phyloP scores from a whole-genome alignment of 2,329 filamentous ascomycete species.

The Aureobasidium mangrovei region DNA sequence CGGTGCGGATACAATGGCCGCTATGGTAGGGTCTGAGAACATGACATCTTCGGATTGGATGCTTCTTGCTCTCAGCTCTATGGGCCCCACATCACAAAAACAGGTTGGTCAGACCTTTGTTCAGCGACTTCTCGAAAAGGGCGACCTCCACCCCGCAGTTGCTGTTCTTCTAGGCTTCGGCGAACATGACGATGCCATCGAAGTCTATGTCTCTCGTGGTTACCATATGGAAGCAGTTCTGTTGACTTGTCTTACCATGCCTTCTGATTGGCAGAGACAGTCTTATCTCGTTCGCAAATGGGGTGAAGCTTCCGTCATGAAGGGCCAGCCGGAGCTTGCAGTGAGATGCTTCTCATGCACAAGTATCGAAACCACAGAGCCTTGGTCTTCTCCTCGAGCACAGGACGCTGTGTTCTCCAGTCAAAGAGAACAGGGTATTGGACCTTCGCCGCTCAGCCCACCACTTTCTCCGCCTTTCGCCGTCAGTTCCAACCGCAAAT shows the following conservation, averaged over 20 bases:
- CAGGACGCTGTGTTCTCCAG: constrained; percentile 50
- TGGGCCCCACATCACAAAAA: constrained; percentile 68
- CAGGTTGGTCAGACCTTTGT: constrained; percentile 87
- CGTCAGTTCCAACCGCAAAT: constrained; percentile 41
- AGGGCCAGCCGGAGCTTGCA: constrained; percentile 80
- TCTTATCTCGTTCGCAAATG: constrained; percentile 83
- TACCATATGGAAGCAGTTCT: constrained; percentile 89
- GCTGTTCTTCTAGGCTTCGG: constrained; percentile 89
- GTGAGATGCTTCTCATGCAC: constrained; percentile 92
- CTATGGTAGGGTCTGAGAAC: constrained; percentile 66
- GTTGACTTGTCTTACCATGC: constrained; percentile 73
- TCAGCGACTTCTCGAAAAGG: constrained; percentile 78
- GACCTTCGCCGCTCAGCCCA: constrained; percentile 47
- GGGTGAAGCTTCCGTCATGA: constrained; percentile 84
- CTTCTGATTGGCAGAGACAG: constrained; percentile 83
- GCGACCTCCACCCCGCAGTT: constrained; percentile 84
- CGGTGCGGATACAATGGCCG: constrained; percentile 69
- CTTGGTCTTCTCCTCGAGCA: constrained; percentile 80
- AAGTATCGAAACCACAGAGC: constrained; percentile 71
- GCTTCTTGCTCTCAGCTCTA: constrained; percentile 81
- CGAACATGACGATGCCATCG: constrained; percentile 87
- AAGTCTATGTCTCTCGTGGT: constrained; percentile 88
- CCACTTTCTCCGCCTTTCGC: constrained; percentile 64
- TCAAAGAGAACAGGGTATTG: constrained; percentile 37
- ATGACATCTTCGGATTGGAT: constrained; percentile 97